Conservation (phyloP, 2,329 filamentous ascomycete species). For the Aspergillus hiratsukae region DNA sequence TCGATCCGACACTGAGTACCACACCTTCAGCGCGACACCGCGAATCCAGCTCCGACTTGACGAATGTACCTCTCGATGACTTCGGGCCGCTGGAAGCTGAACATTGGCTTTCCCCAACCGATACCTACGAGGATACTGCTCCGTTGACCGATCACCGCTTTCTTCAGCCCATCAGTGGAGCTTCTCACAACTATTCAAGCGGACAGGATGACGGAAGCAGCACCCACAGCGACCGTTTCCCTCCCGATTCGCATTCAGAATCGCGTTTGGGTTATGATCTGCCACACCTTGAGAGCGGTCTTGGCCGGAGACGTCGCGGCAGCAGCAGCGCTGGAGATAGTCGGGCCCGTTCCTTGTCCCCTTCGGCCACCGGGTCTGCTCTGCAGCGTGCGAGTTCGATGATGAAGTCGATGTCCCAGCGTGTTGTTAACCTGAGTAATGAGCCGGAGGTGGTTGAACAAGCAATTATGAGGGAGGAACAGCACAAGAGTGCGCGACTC, state of each 20-base stretch:
- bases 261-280: constrained; percentile 59
- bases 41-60: constrained; percentile 24
- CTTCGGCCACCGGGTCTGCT: constrained; percentile 58
- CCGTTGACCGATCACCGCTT: constrained; percentile 55
- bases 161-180: constrained; percentile 54
- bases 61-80: constrained; percentile 26
- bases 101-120: constrained; percentile 52
- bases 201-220: constrained; percentile 48
- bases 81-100: constrained; percentile 42
- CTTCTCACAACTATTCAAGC: constrained; percentile 30
- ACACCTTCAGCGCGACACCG: constrained; percentile 17
- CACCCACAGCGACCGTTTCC: constrained; percentile 53
- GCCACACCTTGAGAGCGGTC: constrained; percentile 55
- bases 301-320: constrained; percentile 49
- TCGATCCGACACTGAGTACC: constrained; percentile 24
- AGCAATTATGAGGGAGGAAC: constrained; percentile 56
- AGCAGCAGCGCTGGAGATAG: constrained; percentile 45
- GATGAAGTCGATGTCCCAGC: constrained; percentile 84
- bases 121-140: constrained; percentile 52
- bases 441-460: constrained; percentile 80
- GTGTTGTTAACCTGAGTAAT: constrained; percentile 95
- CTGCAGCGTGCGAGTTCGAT: constrained; percentile 69
- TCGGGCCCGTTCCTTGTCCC: constrained; percentile 54
- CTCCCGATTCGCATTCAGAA: constrained; percentile 37
- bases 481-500: constrained; percentile 50